phyloP scores from a whole-genome alignment of 768 basidiomycete species.

The Leccinum boreale region DNA sequence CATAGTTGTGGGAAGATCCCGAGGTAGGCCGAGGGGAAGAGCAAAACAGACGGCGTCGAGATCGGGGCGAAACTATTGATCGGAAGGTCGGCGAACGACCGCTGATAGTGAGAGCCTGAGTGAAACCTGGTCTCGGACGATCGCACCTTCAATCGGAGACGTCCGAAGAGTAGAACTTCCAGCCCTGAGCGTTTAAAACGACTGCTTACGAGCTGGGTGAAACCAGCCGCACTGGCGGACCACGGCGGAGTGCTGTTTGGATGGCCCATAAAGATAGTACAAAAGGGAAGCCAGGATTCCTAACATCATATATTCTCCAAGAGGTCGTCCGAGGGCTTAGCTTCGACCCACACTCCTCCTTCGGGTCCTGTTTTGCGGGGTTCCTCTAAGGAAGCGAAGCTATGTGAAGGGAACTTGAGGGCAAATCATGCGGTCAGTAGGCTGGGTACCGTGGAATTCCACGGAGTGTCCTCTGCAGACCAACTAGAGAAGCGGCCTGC shows the following conservation, averaged over 20 bases:
- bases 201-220: constrained; percentile 2
- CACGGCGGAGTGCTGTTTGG: background rate
- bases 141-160: background rate
- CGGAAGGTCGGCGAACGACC: constrained; percentile 8
- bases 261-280: constrained; percentile 1
- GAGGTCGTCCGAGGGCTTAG: constrained; percentile 6
- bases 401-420: constrained; percentile 14
- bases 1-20: background rate
- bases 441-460: constrained; percentile 17
- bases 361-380: constrained; percentile 20
- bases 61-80: background rate
- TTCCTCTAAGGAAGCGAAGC: constrained; percentile 18
- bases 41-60: background rate
- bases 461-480: constrained; percentile 13
- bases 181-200: background rate
- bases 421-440: constrained; percentile 13
- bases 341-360: constrained; percentile 17
- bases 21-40: background rate
- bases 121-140: constrained; percentile 11
- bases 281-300: constrained; percentile 2
- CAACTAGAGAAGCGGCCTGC: constrained; percentile 2
- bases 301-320: constrained; percentile 5
- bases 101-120: constrained; percentile 7
- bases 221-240: constrained; percentile 8
- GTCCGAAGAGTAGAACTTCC: background rate